phyloP scores from a whole-genome alignment of 805 yeast genomes.

The Saccharomycopsis lassenensis region DNA sequence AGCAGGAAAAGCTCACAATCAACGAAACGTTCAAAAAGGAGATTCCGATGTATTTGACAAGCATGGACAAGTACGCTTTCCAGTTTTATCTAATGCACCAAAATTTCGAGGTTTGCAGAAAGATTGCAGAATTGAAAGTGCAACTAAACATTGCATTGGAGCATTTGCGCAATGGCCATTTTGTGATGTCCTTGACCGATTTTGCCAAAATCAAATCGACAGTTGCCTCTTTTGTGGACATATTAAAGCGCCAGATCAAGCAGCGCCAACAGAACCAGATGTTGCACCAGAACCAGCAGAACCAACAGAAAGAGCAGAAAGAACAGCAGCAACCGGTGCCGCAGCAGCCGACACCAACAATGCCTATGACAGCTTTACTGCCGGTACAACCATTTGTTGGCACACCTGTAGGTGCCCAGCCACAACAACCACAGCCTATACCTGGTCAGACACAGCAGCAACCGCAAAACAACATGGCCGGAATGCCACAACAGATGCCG shows the following conservation, averaged over 20 bases:
- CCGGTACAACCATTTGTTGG: no score
- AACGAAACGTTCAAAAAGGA: constrained; percentile 10
- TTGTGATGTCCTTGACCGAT: constrained; percentile 7
- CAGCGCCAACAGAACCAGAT: constrained; percentile 2
- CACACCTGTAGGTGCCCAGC: no score
- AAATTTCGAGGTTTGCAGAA: constrained; percentile 4
- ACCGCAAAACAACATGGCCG: no score
- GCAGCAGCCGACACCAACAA: constrained; percentile 3
- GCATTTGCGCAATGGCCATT: constrained; percentile 37
- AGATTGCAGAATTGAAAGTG: constrained; percentile 22
- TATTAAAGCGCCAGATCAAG: neutral
- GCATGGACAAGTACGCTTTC: constrained; percentile 9
- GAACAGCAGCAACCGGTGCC: constrained; percentile 1
- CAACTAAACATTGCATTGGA: constrained; percentile 47
- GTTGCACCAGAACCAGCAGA: constrained; percentile 1
- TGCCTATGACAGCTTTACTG: no score
- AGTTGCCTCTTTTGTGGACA: no score
- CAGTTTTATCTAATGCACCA: constrained; percentile 9
- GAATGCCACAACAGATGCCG: no score
- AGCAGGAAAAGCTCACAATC: constrained; percentile 8
- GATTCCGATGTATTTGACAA: constrained; percentile 1
- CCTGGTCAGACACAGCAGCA: no score
- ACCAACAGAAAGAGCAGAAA: constrained; percentile 3
- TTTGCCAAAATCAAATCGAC: constrained; percentile 4
- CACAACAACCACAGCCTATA: no score